Conservation (phyloP, 805 yeast species). For the Saccharomycopsis microspora region DNA sequence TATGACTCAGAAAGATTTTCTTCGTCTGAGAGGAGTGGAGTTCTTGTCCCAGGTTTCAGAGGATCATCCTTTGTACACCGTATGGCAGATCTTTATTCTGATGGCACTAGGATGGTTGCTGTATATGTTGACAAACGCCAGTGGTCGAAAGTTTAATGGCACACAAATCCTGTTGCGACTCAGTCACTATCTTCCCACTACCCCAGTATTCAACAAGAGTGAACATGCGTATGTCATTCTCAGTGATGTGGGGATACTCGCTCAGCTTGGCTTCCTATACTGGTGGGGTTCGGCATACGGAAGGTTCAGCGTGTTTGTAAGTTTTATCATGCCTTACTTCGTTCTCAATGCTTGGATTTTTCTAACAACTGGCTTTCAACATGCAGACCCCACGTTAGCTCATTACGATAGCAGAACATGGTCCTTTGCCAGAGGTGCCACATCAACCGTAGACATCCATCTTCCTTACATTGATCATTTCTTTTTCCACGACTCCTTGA, state of each 20-base stretch:
- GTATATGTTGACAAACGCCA: constrained; percentile 40
- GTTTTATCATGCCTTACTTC: constrained; percentile 49
- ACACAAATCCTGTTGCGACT: constrained; percentile 31
- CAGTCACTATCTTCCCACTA: constrained; percentile 39
- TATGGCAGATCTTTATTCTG: constrained; percentile 34
- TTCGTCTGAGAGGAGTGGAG: constrained; percentile 24
- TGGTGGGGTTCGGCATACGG: constrained; percentile 40
- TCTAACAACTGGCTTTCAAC: constrained; percentile 51
- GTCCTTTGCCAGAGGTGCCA: constrained; percentile 59
- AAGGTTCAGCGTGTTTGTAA: constrained; percentile 35
- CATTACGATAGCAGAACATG: constrained; percentile 46
- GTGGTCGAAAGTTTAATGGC: constrained; percentile 41
- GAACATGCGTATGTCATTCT: constrained; percentile 45
- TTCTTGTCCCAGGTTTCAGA: constrained; percentile 35
- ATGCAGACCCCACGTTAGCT: constrained; percentile 48
- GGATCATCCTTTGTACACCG: constrained; percentile 42
- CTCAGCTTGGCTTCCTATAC: constrained; percentile 34
- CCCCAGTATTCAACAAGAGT: constrained; percentile 42
- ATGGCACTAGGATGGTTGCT: constrained; percentile 45
- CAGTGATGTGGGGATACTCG: constrained; percentile 44
- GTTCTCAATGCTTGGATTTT: constrained; percentile 59
- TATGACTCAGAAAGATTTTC: constrained; percentile 35
- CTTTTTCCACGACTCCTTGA: constrained; percentile 47
- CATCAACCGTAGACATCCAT: constrained; percentile 52
- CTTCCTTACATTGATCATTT: constrained; percentile 48